Conservation (phyloP, 2,329 filamentous ascomycete species). For the Pseudocercospora musae region DNA sequence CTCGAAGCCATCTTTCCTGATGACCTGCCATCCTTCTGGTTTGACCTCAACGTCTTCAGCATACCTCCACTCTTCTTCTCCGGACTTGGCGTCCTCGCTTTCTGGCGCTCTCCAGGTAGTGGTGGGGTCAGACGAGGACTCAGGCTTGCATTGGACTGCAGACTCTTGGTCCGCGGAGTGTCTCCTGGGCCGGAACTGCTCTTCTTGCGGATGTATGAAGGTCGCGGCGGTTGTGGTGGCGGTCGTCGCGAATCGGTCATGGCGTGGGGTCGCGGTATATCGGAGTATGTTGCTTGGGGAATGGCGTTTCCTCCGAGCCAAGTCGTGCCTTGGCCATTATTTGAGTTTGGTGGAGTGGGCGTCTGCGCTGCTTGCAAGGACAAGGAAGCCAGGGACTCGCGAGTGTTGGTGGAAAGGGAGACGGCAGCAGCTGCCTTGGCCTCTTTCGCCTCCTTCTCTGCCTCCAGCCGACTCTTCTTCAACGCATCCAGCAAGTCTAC, state of each 20-base stretch:
- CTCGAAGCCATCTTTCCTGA: constrained; percentile 41
- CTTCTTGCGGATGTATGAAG: constrained; percentile 47
- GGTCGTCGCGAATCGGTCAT: constrained; percentile 23
- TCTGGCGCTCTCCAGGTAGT: constrained; percentile 23
- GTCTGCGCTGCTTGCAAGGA: not conserved
- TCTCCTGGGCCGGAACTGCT: constrained; percentile 38
- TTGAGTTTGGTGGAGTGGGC: constrained; percentile 11
- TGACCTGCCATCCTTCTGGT: constrained; percentile 29
- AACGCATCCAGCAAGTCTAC: constrained; percentile 84
- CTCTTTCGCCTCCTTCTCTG: constrained; percentile 39
- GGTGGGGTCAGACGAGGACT: constrained; percentile 24
- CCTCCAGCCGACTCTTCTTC: constrained; percentile 60
- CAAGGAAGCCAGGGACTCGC: constrained; percentile 24
- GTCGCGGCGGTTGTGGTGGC: constrained; percentile 35
- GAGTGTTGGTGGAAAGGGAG: constrained; percentile 22
- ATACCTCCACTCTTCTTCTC: constrained; percentile 57
- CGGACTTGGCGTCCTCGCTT: constrained; percentile 58
- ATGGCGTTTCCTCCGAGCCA: constrained; percentile 81
- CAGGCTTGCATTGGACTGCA: constrained; percentile 18
- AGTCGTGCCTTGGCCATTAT: constrained; percentile 11
- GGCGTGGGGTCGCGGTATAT: constrained; percentile 64
- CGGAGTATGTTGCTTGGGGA: constrained; percentile 72
- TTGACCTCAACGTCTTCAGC: constrained; percentile 40
- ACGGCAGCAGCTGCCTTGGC: constrained; percentile 10
- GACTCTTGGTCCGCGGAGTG: constrained; percentile 26